These are phyloP conservation scores for Acorus calamus DNA, from an alignment of 106 monocot species.

Conservation along the genomic window DNA sequence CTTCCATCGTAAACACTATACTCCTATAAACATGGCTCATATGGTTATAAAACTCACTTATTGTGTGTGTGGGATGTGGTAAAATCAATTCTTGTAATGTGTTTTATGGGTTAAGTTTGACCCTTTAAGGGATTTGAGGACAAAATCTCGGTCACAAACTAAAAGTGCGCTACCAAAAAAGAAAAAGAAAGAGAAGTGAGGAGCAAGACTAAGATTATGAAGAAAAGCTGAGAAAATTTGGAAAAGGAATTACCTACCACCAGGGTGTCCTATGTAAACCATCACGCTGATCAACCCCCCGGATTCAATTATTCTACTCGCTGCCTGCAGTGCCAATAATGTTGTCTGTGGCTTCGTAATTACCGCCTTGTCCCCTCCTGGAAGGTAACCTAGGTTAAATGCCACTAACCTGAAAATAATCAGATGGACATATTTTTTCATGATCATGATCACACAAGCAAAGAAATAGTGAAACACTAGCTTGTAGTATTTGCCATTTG, in stretches of 20 bases:
- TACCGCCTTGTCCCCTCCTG: conserved; percentile 77
- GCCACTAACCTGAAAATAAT: conserved; percentile 59
- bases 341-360: conserved; percentile 62
- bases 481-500: too few species aligned
- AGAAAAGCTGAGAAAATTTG: not conserved
- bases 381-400: conserved; percentile 95
- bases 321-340: conserved; percentile 58
- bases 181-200: not conserved
- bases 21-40: too few species aligned
- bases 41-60: too few species aligned
- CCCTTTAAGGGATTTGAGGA: too few species aligned
- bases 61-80: too few species aligned
- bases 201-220: not conserved
- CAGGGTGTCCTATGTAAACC: conserved; percentile 88
- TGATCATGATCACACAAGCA: not conserved
- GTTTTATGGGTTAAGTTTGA: too few species aligned
- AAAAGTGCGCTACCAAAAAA: not conserved
- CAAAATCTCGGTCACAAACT: too few species aligned
- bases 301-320: conserved; percentile 42
- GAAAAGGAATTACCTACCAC: conserved; percentile 51
- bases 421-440: not conserved
- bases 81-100: too few species aligned
- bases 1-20: too few species aligned
- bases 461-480: not conserved
- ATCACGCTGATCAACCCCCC: conserved; percentile 80